Evolutionary conservation across 352 stramenopile species (phyloP).

Genomic region (Phytophthora gonapodyides): DNA sequence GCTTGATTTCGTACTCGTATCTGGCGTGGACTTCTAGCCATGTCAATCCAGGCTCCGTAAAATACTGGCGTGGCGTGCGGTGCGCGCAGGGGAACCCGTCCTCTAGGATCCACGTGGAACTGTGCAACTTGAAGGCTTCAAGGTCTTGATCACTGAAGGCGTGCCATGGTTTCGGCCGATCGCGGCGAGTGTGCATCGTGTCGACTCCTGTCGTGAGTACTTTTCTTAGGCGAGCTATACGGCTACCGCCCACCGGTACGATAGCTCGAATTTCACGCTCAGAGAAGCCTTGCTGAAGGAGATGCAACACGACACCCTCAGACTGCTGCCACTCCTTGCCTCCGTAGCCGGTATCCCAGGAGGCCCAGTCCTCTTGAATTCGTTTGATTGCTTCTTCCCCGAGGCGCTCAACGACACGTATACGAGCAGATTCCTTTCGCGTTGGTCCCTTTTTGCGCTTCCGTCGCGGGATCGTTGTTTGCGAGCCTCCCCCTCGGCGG

Average conservation of each 20-base stretch:
- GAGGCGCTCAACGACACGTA: no score
- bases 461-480: no score
- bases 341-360: background rate
- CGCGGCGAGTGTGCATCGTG: no score
- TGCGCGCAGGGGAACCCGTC: background rate
- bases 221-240: constrained; percentile 4
- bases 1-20: background rate
- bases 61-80: constrained; percentile 1
- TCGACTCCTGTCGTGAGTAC: background rate
- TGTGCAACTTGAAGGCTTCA: no score
- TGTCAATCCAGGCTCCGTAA: background rate
- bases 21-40: background rate
- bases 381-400: background rate
- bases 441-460: no score
- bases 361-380: background rate
- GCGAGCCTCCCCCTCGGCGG: no score
- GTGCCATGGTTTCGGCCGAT: no score
- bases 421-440: no score
- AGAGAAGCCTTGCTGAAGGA: constrained; percentile 7
- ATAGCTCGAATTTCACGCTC: constrained; percentile 13
- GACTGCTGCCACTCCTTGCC: constrained; percentile 14
- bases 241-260: constrained; percentile 4
- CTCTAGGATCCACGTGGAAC: no score
- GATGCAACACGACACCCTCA: constrained; percentile 2
- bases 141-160: no score